Conservation (phyloP, 225 moss, liverwort and hornwort genomes). For the Bryum argenteum region DNA sequence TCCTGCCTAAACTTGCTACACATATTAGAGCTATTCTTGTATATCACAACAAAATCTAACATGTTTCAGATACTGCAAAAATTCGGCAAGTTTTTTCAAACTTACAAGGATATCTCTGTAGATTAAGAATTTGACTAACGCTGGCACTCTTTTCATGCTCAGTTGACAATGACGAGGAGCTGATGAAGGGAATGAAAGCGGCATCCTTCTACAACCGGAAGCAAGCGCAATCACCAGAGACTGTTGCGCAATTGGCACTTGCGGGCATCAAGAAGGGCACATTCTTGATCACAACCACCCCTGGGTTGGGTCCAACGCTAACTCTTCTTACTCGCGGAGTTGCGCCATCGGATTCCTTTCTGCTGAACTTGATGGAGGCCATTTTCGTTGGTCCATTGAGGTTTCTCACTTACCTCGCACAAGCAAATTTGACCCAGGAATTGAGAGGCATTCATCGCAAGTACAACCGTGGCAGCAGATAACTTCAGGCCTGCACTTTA, state of each 20-base stretch:
- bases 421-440: slow-evolving; percentile 5
- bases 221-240: slow-evolving; percentile 70
- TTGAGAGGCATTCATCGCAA: slow-evolving; percentile 47
- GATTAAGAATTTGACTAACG: neutral
- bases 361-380: slow-evolving; percentile 54
- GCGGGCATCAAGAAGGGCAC: slow-evolving; percentile 73
- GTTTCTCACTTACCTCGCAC: slow-evolving; percentile 38
- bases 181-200: slow-evolving; percentile 68
- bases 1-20: neutral
- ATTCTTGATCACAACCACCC: slow-evolving; percentile 74
- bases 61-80: too few relatives aligned
- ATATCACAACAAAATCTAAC: too few relatives aligned
- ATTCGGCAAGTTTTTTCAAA: too few relatives aligned
- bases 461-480: slow-evolving; percentile 26
- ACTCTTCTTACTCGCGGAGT: slow-evolving; percentile 78
- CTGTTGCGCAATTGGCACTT: slow-evolving; percentile 59
- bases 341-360: slow-evolving; percentile 73
- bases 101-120: too few relatives aligned
- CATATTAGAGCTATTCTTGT: neutral
- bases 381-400: slow-evolving; percentile 40
- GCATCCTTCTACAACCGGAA: slow-evolving; percentile 75
- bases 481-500: neutral
- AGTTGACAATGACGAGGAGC: slow-evolving; percentile 75
- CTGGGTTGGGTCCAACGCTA: slow-evolving; percentile 64
- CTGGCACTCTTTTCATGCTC: slow-evolving; percentile 11